A percentile compares a stretch with the other conserved stretches of the same genome.
Conservation (phyloP, 768 basidiomycete genomes). For the Pulveroboletus sp. region DNA sequence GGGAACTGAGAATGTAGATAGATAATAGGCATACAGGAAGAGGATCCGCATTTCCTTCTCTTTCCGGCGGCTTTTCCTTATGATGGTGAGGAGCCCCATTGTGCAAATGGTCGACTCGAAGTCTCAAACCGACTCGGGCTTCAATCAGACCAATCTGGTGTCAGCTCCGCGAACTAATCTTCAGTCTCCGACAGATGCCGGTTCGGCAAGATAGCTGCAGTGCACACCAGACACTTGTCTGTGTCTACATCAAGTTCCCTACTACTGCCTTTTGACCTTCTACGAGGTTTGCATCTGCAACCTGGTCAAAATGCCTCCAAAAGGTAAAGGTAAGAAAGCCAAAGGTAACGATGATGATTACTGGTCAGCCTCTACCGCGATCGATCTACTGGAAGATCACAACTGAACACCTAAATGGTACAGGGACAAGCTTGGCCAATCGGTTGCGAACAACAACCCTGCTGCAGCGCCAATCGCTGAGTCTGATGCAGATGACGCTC, state of each 20-base stretch:
- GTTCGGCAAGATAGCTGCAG: neutral
- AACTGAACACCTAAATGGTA: constrained; percentile 12
- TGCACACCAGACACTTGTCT: too few species aligned
- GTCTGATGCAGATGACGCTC: constrained; percentile 43
- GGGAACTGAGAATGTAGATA: constrained; percentile 5
- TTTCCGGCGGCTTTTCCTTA: constrained; percentile 92
- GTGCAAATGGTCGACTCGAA: neutral
- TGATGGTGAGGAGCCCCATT: constrained; percentile 96
- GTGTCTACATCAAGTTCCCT: too few species aligned
- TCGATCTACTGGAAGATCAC: constrained; percentile 15
- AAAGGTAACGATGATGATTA: constrained; percentile 77
- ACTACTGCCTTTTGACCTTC: neutral
- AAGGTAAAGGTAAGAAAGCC: constrained; percentile 83
- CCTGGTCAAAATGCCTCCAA: constrained; percentile 41
- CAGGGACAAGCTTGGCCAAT: constrained; percentile 68
- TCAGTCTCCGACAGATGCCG: neutral
- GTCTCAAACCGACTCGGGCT: too few species aligned
- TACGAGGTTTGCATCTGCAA: neutral
- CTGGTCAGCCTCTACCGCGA: constrained; percentile 52
- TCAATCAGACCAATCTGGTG: neutral
- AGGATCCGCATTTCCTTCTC: constrained; percentile 96
- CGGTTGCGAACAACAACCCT: constrained; percentile 42
- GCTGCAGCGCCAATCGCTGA: constrained; percentile 28
- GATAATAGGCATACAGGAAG: constrained; percentile 64
- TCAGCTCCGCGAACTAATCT: constrained; percentile 9